phyloP scores from a whole-genome alignment of 352 stramenopile species.

The Globisporangium cederbergense region DNA sequence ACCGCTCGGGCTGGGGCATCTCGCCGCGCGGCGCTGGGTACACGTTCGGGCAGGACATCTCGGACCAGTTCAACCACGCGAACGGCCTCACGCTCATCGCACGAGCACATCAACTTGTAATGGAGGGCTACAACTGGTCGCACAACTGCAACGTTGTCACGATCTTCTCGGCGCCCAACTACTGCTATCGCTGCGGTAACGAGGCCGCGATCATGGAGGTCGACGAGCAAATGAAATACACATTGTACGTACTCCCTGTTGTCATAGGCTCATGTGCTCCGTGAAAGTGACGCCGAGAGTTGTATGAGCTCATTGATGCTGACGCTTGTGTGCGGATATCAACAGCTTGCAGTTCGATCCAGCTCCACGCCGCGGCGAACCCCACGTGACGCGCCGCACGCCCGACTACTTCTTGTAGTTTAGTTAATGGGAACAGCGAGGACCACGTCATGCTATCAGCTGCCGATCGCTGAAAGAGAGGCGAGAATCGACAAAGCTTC shows the following conservation, averaged over 20 bases:
- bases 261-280: too few species aligned
- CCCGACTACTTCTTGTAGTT: constrained; percentile 95
- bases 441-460: neutral
- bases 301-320: neutral
- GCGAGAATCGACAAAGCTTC: neutral
- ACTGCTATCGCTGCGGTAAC: constrained; percentile 99
- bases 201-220: constrained; percentile 97
- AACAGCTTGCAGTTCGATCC: constrained; percentile 93
- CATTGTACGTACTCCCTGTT: constrained; percentile 76
- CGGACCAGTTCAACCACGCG: constrained; percentile 91
- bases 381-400: constrained; percentile 90
- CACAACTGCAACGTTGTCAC: constrained; percentile 97
- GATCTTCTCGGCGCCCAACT: constrained; percentile 99
- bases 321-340: constrained; percentile 8
- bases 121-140: constrained; percentile 93
- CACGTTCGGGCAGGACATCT: constrained; percentile 92
- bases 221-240: constrained; percentile 94
- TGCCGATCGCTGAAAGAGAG: neutral
- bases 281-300: neutral
- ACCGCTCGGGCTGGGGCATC: constrained; percentile 93
- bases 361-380: constrained; percentile 90
- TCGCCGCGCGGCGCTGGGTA: constrained; percentile 91
- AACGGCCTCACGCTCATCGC: constrained; percentile 93
- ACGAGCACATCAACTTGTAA: constrained; percentile 94
- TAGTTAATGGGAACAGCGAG: neutral